phyloP scores from a whole-genome alignment of 2,329 filamentous ascomycete genomes.

The Corynespora cassiicola region DNA sequence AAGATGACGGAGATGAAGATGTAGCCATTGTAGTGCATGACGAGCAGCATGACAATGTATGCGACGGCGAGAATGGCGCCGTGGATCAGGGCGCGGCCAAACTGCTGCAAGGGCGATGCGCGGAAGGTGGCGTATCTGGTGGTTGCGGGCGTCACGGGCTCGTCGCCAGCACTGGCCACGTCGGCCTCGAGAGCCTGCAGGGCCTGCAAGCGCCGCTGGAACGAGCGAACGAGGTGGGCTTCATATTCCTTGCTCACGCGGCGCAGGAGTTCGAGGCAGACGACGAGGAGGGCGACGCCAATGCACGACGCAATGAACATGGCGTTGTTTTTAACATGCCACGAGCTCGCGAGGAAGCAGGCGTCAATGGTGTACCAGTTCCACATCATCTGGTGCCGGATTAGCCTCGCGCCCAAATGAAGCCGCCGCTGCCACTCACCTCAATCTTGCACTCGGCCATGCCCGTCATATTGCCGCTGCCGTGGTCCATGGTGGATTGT shows the following conservation, averaged over 20 bases:
- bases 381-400: constrained; percentile 73
- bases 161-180: constrained; percentile 25
- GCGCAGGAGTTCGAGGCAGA: constrained; percentile 75
- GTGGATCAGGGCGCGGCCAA: constrained; percentile 70
- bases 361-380: constrained; percentile 77
- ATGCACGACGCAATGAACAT: constrained; percentile 85
- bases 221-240: constrained; percentile 65
- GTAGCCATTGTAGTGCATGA: constrained; percentile 73
- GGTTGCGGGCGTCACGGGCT: constrained; percentile 23
- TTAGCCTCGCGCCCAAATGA: constrained; percentile 18
- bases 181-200: constrained; percentile 27
- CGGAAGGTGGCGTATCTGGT: constrained; percentile 46
- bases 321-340: constrained; percentile 72
- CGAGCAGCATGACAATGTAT: constrained; percentile 79
- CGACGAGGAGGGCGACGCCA: constrained; percentile 75
- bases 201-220: constrained; percentile 43
- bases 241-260: constrained; percentile 77
- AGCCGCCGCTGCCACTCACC: constrained; percentile 24
- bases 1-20: constrained; percentile 83
- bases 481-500: constrained; percentile 21
- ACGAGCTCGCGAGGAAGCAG: constrained; percentile 72
- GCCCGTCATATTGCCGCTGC: constrained; percentile 25
- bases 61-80: constrained; percentile 75
- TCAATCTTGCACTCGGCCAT: constrained; percentile 52
- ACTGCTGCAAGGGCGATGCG: constrained; percentile 70